Conservation (phyloP, 2,329 filamentous ascomycete genomes). For the Fusarium sp. region DNA sequence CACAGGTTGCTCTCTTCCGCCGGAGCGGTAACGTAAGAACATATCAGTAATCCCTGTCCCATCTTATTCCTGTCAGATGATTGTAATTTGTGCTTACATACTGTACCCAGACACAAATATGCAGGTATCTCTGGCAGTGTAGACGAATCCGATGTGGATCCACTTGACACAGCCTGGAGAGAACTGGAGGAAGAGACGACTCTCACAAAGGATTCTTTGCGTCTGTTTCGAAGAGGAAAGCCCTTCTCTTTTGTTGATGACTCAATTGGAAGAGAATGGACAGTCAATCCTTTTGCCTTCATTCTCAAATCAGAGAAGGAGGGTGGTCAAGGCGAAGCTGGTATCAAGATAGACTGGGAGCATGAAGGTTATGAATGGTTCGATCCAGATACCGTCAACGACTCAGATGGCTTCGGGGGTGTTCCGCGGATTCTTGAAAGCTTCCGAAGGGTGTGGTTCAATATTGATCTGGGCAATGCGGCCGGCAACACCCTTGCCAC, state of each 20-base stretch:
- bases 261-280: constrained; percentile 67
- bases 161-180: constrained; percentile 68
- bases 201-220: constrained; percentile 59
- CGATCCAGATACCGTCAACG: constrained; percentile 61
- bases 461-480: constrained; percentile 59
- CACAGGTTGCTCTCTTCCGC: constrained; percentile 69
- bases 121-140: constrained; percentile 73
- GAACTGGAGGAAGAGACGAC: constrained; percentile 72
- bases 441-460: constrained; percentile 68
- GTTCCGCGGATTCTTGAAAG: constrained; percentile 70
- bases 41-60: constrained; percentile 61
- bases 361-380: constrained; percentile 69
- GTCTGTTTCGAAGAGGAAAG: constrained; percentile 67
- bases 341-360: constrained; percentile 70
- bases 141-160: constrained; percentile 61
- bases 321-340: constrained; percentile 52
- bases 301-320: constrained; percentile 53
- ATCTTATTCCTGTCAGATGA: not conserved
- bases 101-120: constrained; percentile 60
- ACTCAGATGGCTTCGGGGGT: constrained; percentile 58
- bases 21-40: constrained; percentile 69
- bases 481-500: constrained; percentile 59
- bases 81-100: constrained; percentile 2
- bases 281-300: constrained; percentile 71
- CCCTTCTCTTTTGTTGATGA: constrained; percentile 67